Conservation (phyloP, 176 grass and related monocot species). For the Pontederia paniculata region DNA sequence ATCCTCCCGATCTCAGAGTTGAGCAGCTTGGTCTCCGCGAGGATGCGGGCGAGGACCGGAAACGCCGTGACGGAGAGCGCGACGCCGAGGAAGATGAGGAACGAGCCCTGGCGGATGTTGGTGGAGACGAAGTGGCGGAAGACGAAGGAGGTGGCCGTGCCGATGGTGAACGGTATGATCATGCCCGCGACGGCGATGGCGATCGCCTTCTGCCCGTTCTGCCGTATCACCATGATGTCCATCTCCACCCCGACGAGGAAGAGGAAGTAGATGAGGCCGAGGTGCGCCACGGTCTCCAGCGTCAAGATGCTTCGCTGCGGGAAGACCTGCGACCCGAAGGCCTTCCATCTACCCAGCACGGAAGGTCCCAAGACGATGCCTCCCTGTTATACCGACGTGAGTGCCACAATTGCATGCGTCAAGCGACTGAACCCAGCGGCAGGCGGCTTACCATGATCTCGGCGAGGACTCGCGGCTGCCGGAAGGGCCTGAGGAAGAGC, state of each 20-base stretch:
- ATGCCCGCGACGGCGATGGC: slow-evolving; percentile 4
- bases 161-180: slow-evolving; percentile 13
- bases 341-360: too few relatives aligned
- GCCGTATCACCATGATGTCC: slow-evolving; percentile 12
- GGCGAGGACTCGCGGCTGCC: not conserved
- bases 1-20: slow-evolving; percentile 17
- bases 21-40: slow-evolving; percentile 27
- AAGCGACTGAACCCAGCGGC: not conserved
- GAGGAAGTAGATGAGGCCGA: slow-evolving; percentile 24
- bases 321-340: not conserved
- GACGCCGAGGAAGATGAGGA: slow-evolving; percentile 21
- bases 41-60: slow-evolving; percentile 18
- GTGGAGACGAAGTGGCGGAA: not conserved
- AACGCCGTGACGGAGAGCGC: slow-evolving; percentile 24
- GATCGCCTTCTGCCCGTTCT: slow-evolving; percentile 21
- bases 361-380: not conserved
- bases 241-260: slow-evolving; percentile 32
- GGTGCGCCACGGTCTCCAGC: slow-evolving; percentile 18
- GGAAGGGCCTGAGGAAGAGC: not conserved
- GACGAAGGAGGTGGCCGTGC: not conserved
- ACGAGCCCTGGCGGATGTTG: not conserved
- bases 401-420: not conserved
- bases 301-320: not conserved
- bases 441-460: not conserved
- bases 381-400: not conserved